Evolutionary conservation across 2,329 filamentous ascomycete species (phyloP).

Genomic region (Hypoxylon sp.): DNA sequence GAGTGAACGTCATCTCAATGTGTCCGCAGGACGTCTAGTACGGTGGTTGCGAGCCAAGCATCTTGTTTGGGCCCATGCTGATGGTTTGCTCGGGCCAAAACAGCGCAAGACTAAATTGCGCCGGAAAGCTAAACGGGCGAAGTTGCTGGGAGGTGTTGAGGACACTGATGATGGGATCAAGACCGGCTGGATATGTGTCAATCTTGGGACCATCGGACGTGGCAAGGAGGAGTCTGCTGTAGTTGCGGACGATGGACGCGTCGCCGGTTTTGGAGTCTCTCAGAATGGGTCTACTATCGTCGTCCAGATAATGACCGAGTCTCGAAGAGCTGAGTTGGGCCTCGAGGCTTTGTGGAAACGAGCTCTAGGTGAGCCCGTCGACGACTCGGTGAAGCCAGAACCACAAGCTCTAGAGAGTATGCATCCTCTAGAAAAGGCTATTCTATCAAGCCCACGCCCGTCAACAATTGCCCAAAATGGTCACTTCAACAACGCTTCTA

Average conservation of each 20-base stretch:
- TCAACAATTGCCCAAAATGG: conserved; percentile 19
- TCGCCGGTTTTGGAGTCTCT: conserved; percentile 81
- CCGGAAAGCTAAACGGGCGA: conserved; percentile 84
- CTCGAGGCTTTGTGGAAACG: conserved; percentile 68
- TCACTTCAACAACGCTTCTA: conserved; percentile 29
- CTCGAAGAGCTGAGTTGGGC: conserved; percentile 66
- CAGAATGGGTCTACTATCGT: conserved; percentile 67
- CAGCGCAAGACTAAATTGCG: conserved; percentile 90
- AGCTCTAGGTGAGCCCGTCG: conserved; percentile 44
- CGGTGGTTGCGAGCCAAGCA: conserved; percentile 84
- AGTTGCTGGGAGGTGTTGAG: conserved; percentile 78
- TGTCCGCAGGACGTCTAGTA: conserved; percentile 89
- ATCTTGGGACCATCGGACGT: conserved; percentile 79
- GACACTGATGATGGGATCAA: conserved; percentile 86
- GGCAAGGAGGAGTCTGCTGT: conserved; percentile 62
- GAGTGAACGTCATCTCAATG: conserved; percentile 92
- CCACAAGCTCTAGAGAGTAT: conserved; percentile 36
- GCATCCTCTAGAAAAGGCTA: conserved; percentile 42
- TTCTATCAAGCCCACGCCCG: conserved; percentile 34
- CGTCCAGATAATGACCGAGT: conserved; percentile 71
- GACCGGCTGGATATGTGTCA: conserved; percentile 97
- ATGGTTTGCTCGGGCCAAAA: conserved; percentile 89
- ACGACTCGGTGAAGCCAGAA: conserved; percentile 25
- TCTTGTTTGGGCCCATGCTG: conserved; percentile 81
- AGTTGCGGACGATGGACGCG: conserved; percentile 66